Percentiles rank a stretch among this genome's conserved stretches.
Evolutionary conservation across 2,329 filamentous ascomycete genomes (phyloP).

Genomic region (Fusarium ramigenum): DNA sequence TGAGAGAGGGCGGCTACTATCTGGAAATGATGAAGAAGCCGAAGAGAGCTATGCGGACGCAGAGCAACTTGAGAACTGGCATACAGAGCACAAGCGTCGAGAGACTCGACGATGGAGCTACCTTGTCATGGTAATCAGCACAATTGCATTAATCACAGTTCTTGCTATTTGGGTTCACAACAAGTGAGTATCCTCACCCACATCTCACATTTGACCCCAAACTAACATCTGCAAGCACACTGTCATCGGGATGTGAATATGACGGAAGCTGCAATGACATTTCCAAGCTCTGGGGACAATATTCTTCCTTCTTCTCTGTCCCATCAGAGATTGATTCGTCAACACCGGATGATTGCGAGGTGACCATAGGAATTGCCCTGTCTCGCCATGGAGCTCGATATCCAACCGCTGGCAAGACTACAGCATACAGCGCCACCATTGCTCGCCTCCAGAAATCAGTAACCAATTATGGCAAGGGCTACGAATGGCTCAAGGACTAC

Average conservation of each 20-base stretch:
- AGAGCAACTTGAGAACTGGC: constrained; percentile 34
- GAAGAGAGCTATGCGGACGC: constrained; percentile 19
- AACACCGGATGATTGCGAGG: constrained; percentile 72
- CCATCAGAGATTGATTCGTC: constrained; percentile 69
- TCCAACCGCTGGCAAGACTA: constrained; percentile 76
- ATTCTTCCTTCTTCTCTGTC: constrained; percentile 84
- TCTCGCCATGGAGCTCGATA: constrained; percentile 87
- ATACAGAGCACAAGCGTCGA: constrained; percentile 28
- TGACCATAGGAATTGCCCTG: constrained; percentile 83
- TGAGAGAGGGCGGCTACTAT: constrained; percentile 24
- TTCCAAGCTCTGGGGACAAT: constrained; percentile 83
- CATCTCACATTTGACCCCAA: neutral
- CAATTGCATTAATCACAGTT: constrained; percentile 25
- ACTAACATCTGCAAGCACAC: constrained; percentile 9
- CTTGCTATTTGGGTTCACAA: constrained; percentile 34
- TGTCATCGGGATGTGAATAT: constrained; percentile 38
- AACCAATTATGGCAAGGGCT: constrained; percentile 68
- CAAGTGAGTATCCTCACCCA: constrained; percentile 11
- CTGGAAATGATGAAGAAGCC: constrained; percentile 14
- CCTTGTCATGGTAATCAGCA: constrained; percentile 34
- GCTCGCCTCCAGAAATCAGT: constrained; percentile 68
- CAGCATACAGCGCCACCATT: constrained; percentile 70
- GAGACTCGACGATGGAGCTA: constrained; percentile 35
- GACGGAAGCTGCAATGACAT: constrained; percentile 61
- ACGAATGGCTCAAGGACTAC: constrained; percentile 77